Percentiles rank a stretch among this genome's conserved stretches.
phyloP scores from a whole-genome alignment of 2,329 filamentous ascomycete species.

The Aureobasidium subglaciale region DNA sequence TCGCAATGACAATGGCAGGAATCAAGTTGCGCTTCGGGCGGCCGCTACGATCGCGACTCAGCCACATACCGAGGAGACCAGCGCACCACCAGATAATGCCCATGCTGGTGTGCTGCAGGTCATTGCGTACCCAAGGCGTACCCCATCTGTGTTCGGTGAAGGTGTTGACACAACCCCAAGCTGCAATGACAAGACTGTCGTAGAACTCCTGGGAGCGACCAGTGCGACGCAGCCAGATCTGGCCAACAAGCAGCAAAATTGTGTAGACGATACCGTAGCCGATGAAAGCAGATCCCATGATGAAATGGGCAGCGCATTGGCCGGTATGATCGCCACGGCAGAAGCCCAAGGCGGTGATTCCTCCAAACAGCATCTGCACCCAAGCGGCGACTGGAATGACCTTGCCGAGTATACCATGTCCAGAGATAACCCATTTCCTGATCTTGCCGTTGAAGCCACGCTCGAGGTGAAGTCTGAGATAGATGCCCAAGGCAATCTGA shows the following conservation, averaged over 20 bases:
- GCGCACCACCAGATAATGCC: conserved; percentile 98
- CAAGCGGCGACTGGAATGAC: conserved; percentile 78
- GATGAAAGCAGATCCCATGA: conserved; percentile 97
- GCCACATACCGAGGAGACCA: conserved; percentile 83
- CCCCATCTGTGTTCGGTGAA: conserved; percentile 98
- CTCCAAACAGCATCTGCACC: conserved; percentile 93
- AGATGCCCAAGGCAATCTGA: conserved; percentile 75
- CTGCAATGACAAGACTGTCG: conserved; percentile 81
- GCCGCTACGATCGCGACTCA: conserved; percentile 76
- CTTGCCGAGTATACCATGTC: conserved; percentile 79
- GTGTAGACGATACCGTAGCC: conserved; percentile 85
- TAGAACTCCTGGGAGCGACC: conserved; percentile 95
- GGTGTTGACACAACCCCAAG: conserved; percentile 95
- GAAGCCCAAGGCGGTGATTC: conserved; percentile 85
- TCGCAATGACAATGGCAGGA: conserved; percentile 78
- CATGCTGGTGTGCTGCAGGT: conserved; percentile 98
- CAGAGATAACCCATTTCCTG: conserved; percentile 61
- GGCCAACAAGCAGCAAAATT: conserved; percentile 79
- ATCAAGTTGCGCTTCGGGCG: conserved; percentile 87
- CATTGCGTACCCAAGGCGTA: conserved; percentile 78
- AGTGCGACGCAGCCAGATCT: conserved; percentile 73
- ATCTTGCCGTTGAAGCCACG: conserved; percentile 75
- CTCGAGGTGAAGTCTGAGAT: conserved; percentile 83
- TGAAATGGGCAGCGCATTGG: conserved; percentile 93
- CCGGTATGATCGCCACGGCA: conserved; percentile 82